These are phyloP conservation scores for Chlorokybus atmophyticus DNA, from an alignment of 139 green algal genomes.

Conservation along the genomic window DNA sequence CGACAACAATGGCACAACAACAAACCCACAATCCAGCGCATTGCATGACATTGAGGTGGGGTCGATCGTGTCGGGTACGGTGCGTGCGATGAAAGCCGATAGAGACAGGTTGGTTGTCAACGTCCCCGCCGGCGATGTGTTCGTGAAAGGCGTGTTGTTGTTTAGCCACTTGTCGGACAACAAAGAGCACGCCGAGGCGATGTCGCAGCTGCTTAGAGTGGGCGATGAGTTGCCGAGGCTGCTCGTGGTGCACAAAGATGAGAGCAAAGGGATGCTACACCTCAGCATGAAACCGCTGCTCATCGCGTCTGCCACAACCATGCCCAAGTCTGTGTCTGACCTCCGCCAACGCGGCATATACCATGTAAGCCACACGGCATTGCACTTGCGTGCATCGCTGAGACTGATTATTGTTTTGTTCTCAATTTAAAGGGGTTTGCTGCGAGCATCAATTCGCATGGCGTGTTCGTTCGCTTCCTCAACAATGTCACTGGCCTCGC, in stretches of 20 bases:
- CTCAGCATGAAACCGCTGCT: too few species aligned
- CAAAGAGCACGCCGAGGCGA: slow-evolving; percentile 12
- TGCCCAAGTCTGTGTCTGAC: too few species aligned
- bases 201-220: slow-evolving; percentile 4
- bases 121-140: not conserved
- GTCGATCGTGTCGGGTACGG: too few species aligned
- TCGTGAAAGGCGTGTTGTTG: slow-evolving; percentile 5
- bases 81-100: not conserved
- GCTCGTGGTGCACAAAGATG: slow-evolving; percentile 17
- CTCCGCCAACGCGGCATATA: too few species aligned
- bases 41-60: too few species aligned
- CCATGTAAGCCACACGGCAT: too few species aligned
- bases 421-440: slow-evolving; percentile 81
- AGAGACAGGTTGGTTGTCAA: not conserved
- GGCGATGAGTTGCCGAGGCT: slow-evolving; percentile 5
- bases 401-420: too few species aligned
- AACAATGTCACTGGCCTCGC: slow-evolving; percentile 54
- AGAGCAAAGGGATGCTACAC: too few species aligned
- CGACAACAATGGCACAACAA: too few species aligned
- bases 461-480: slow-evolving; percentile 78
- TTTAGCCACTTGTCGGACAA: slow-evolving; percentile 17
- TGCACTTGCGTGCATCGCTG: too few species aligned
- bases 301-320: too few species aligned
- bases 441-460: slow-evolving; percentile 46
- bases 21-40: too few species aligned